Evolutionary conservation across 768 basidiomycete genomes (phyloP).

Genomic region (Kondoa malvinella): DNA sequence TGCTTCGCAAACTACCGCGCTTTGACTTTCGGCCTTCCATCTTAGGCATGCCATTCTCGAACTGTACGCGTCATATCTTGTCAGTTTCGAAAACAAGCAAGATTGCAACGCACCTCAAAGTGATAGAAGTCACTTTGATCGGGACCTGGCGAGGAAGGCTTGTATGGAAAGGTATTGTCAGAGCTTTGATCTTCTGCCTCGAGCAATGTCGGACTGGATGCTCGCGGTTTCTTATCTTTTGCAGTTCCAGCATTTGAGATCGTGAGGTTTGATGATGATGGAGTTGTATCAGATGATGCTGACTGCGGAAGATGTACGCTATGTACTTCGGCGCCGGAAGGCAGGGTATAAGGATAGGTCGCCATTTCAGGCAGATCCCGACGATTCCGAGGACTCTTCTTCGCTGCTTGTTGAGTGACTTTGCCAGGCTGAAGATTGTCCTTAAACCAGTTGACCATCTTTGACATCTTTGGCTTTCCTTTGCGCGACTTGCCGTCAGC

Average conservation of each 20-base stretch:
- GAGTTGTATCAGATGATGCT: neutral
- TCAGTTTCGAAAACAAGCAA: neutral
- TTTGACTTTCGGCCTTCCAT: neutral
- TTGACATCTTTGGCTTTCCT: slow-evolving; percentile 9
- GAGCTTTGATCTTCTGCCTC: slow-evolving; percentile 4
- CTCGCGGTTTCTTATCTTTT: neutral
- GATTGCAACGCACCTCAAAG: neutral
- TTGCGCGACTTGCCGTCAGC: neutral
- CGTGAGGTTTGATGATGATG: neutral
- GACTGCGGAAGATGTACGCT: neutral
- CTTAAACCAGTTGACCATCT: slow-evolving; percentile 25
- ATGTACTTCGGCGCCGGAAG: neutral
- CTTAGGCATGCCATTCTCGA: neutral
- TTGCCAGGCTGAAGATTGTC: slow-evolving; percentile 17
- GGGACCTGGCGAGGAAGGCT: neutral
- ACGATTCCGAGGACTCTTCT: neutral
- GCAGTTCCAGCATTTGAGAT: neutral
- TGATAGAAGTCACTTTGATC: neutral
- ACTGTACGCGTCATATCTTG: neutral
- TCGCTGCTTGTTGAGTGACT: slow-evolving; percentile 8
- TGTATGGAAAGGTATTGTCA: neutral
- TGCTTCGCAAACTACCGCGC: neutral
- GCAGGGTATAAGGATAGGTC: neutral
- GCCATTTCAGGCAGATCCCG: neutral
- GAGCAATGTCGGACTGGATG: neutral